Evolutionary conservation across 495 filamentous ascomycete species (phyloP).

Genomic region (Umbilicaria muhlenbergii): DNA sequence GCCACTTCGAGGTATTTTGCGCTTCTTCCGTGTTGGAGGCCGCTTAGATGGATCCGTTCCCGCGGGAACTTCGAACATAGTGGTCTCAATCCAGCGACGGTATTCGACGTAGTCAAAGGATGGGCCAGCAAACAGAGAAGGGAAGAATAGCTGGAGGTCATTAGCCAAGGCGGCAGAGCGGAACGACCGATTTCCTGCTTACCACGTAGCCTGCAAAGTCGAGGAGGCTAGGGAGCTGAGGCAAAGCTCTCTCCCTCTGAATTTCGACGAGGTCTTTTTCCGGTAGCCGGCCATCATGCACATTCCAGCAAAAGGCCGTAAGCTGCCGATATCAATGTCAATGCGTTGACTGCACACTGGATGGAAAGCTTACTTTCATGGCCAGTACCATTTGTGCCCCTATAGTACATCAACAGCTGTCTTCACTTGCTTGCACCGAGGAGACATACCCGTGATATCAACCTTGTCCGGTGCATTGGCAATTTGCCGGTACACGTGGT

Average conservation of each 20-base stretch:
- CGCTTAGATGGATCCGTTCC: slow-evolving; percentile 64
- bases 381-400: slow-evolving; percentile 90
- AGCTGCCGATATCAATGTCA: slow-evolving; percentile 27
- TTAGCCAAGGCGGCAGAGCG: neutral
- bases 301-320: slow-evolving; percentile 93
- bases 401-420: neutral
- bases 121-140: slow-evolving; percentile 70
- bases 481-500: slow-evolving; percentile 69
- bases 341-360: neutral
- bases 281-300: slow-evolving; percentile 73
- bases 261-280: slow-evolving; percentile 66
- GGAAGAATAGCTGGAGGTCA: slow-evolving; percentile 61
- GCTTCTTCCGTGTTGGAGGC: slow-evolving; percentile 76
- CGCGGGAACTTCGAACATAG: slow-evolving; percentile 79
- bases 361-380: slow-evolving; percentile 51
- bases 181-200: slow-evolving; percentile 3
- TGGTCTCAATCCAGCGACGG: slow-evolving; percentile 77
- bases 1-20: slow-evolving; percentile 84
- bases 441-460: slow-evolving; percentile 60
- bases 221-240: slow-evolving; percentile 51
- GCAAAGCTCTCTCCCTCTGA: slow-evolving; percentile 70
- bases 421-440: neutral
- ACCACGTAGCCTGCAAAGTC: slow-evolving; percentile 77
- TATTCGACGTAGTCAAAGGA: slow-evolving; percentile 93
- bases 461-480: slow-evolving; percentile 44